Base-by-base conservation (phyloP, 192 early-diverging fungal species). In the Coemansia sp. region DNA sequence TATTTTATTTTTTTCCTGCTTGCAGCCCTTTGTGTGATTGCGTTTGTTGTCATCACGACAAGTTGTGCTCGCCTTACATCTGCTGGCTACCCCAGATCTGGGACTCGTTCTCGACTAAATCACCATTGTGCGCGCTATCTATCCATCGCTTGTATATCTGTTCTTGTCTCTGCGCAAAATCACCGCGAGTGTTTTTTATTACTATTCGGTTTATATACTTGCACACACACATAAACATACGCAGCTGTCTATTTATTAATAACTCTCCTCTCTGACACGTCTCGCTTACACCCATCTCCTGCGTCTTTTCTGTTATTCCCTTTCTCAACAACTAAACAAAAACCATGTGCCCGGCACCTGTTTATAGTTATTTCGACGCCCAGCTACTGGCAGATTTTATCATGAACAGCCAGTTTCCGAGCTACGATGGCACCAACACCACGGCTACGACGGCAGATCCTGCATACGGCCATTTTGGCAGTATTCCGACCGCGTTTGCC, bases 341-440 rank as follows among this genome's bases (percentile, higher is more conserved):
- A 56, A 56, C 55, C 12, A 82, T 83, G 80, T 74, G 68, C 34
- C 80, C 80, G 38, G 75, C 75, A 32, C 72, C 80, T 11, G 32
- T 74, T 28, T 76, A 83, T 83, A 83, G 80, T 66, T 83, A 83
- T 77, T 83, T 83, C 48, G 80, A 83, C 75, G 72, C 75, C 20
- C 80, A 81, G 63, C 71, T 74, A 56, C 72, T 83, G 68, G 80
- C 75, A 18, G 80, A 83, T 59, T 71, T 83, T 45, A 83, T 83
- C 58, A 83, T 83, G 80, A 83, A 76, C 72, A 73, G 80, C 72
- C 74, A 83, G 68, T 66, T 77, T 39, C 68, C 75, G 34, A 75
- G 68, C 64, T 83, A 74, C 58, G 80, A 83, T 54, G 75, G 62
- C 56, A 55, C 71, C 34, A 71, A 73, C 62, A 67, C 70, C 53